Evolutionary conservation across 345 rosid species (phyloP).

Genomic region (Syzygium jambos): DNA sequence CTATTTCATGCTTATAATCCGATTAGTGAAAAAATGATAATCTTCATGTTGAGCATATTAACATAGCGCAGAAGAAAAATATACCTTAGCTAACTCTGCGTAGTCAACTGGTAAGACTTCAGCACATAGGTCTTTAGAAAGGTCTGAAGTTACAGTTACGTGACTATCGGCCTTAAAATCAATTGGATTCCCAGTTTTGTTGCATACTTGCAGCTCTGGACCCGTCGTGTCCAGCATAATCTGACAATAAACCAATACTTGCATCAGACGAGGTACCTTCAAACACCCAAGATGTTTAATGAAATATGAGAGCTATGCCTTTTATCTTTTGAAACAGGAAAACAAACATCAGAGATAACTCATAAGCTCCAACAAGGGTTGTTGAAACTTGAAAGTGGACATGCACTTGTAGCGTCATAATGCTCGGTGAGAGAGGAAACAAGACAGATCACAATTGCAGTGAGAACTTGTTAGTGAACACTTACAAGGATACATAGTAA

Average conservation of each 20-base stretch:
- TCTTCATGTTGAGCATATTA: not conserved
- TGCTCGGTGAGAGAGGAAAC: not conserved
- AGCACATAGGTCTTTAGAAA: slow-evolving; percentile 11
- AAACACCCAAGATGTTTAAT: not conserved
- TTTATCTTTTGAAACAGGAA: not conserved
- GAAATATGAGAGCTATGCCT: not conserved
- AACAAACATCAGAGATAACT: not conserved
- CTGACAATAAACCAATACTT: not conserved
- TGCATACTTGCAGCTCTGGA: slow-evolving; percentile 22
- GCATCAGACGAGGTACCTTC: not conserved
- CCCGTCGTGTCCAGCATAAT: slow-evolving; percentile 30
- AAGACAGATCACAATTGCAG: not conserved
- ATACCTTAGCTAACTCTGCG: slow-evolving; percentile 18
- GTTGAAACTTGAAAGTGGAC: not conserved
- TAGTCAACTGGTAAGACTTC: slow-evolving; percentile 16
- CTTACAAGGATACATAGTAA: not conserved
- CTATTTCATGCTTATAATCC: not conserved
- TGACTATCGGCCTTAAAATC: slow-evolving; percentile 14
- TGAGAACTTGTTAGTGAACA: not conserved
- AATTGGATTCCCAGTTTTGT: slow-evolving; percentile 13
- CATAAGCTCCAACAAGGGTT: not conserved
- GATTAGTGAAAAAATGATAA: not conserved
- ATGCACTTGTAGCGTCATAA: not conserved
- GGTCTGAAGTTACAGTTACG: slow-evolving; percentile 14
- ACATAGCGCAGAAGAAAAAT: not conserved